phyloP scores from a whole-genome alignment of 2,329 filamentous ascomycete species.

The Drechmeria coniospora region DNA sequence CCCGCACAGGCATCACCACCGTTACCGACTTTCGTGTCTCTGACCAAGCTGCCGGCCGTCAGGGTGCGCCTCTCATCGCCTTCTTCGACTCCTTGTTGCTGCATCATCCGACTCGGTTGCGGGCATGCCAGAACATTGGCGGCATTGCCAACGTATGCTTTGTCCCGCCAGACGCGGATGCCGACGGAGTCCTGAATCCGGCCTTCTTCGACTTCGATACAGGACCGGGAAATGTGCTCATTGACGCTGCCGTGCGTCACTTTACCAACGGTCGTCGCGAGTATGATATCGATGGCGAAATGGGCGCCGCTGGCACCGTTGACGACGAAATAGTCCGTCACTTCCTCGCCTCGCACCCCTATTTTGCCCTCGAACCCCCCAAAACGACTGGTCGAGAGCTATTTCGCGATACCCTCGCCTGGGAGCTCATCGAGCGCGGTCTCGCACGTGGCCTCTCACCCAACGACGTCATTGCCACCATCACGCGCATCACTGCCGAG shows the following conservation, averaged over 20 bases:
- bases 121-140: slow-evolving; percentile 46
- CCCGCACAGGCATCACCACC: slow-evolving; percentile 41
- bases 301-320: slow-evolving; percentile 31
- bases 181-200: neutral
- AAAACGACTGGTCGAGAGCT: slow-evolving; percentile 45
- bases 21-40: slow-evolving; percentile 35
- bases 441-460: slow-evolving; percentile 25
- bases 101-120: slow-evolving; percentile 36
- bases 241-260: slow-evolving; percentile 39
- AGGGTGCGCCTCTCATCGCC: slow-evolving; percentile 32
- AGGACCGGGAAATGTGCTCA: slow-evolving; percentile 40
- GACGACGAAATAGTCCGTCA: slow-evolving; percentile 35
- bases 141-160: slow-evolving; percentile 47
- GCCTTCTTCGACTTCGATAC: slow-evolving; percentile 32
- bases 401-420: slow-evolving; percentile 40
- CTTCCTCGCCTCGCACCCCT: slow-evolving; percentile 29
- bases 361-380: slow-evolving; percentile 33
- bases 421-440: slow-evolving; percentile 33
- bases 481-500: slow-evolving; percentile 43
- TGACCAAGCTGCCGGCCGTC: slow-evolving; percentile 31
- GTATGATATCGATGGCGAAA: slow-evolving; percentile 35
- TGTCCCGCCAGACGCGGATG: slow-evolving; percentile 31
- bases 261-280: slow-evolving; percentile 33
- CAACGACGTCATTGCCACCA: slow-evolving; percentile 39
- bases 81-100: slow-evolving; percentile 35